Evolutionary conservation across 768 basidiomycete species (phyloP), one percentile per base, ranked within the genome.

Genomic region (Auriscalpium vulgare): DNA sequence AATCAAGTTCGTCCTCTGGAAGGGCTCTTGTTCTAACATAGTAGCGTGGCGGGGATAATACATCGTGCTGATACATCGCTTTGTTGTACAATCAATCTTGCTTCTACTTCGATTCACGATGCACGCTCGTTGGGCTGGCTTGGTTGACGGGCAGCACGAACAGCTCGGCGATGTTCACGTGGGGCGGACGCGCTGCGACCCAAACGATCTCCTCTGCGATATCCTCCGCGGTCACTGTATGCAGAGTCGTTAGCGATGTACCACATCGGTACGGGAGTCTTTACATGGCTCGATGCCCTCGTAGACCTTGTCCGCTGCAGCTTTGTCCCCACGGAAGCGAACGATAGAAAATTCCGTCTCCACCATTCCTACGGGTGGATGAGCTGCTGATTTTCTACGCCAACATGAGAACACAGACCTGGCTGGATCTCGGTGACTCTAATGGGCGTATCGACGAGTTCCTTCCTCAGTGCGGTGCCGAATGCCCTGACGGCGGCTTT

Each of bases 191-290:
- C 10, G 88, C 79, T 17, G 97, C 95, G 13, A 85, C 85, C 95
- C 95, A 99, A 17, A 95, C 93, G 65, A 99, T 95, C 71, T 98
- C 94, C 68, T 99, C 97, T 1, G 97, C 97, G 47, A 97, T 87
- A 66, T 97, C 94, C 57, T 86, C 78, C 8, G 86, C 84, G 7
- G 80, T 78, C 69, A 95, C 90, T 94, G 64, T 36, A 50, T 29
- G 7, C 29, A 29, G 29, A 23, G 16, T 10, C 16, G 34, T 51
- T 56, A 54, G 21, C 36, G 54, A 34, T 17, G 37, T 47, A n/a
- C 10, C 19, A 40, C n/a, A 43, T 23, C 8, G 13, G n/a, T 29
- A 16, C 21, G 35, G 16, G 19, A 21, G 8, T 74, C 89, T 69
- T 21, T 66, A 95, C 94, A 68, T 59, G 94, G 94, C 57, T 90